These are phyloP conservation scores for Phytophthora parvispora DNA, from an alignment of 352 stramenopile species.

Conservation along the genomic window DNA sequence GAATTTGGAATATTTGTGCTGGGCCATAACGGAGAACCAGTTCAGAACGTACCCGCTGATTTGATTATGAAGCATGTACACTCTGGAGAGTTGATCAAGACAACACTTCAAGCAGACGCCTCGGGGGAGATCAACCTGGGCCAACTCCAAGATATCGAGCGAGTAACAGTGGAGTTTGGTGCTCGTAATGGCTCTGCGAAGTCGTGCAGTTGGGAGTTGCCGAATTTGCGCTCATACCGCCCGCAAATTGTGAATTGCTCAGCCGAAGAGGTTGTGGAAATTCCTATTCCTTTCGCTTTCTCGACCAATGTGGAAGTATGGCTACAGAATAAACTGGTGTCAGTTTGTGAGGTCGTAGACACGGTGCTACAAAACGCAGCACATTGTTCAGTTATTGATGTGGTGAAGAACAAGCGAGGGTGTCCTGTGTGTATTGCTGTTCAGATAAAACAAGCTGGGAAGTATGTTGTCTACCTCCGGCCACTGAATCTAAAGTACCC, in stretches of 20 bases:
- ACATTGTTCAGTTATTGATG: constrained; percentile 11
- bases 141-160: constrained; percentile 26
- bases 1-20: constrained; percentile 49
- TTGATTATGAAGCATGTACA: constrained; percentile 42
- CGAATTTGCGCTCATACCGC: constrained; percentile 46
- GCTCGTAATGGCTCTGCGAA: neutral
- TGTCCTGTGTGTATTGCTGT: constrained; percentile 29
- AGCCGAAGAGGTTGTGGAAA: constrained; percentile 35
- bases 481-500: constrained; percentile 44
- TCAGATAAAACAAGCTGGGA: constrained; percentile 30
- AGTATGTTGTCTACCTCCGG: constrained; percentile 46
- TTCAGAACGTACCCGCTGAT: constrained; percentile 32
- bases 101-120: constrained; percentile 37
- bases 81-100: constrained; percentile 16
- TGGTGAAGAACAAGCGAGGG: constrained; percentile 29
- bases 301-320: constrained; percentile 36
- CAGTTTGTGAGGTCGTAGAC: constrained; percentile 41
- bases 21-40: constrained; percentile 62
- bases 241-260: constrained; percentile 45
- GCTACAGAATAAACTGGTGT: constrained; percentile 32
- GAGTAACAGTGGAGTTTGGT: constrained; percentile 24
- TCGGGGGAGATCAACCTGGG: constrained; percentile 54
- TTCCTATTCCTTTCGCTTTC: constrained; percentile 45
- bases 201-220: constrained; percentile 53
- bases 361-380: constrained; percentile 34